Evolutionary conservation across 2,329 filamentous ascomycete species (phyloP).

Genomic region (Diaporthe sp.): DNA sequence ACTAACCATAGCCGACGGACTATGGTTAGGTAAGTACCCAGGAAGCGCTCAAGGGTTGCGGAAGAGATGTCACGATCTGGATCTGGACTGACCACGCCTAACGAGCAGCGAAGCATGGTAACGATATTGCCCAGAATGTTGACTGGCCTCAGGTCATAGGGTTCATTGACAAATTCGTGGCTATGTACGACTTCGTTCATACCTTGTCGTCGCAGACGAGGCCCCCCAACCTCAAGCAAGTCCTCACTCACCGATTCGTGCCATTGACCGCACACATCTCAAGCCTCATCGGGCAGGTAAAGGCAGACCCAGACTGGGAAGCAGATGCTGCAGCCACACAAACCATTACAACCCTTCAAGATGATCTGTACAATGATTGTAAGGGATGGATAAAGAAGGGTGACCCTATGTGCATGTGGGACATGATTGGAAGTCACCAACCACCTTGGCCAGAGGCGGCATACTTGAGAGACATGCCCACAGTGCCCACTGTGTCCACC

Average conservation of each 20-base stretch:
- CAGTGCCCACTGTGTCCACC: no score
- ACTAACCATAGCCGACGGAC: background rate
- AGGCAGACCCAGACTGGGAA: background rate
- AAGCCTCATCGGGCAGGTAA: background rate
- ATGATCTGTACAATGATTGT: background rate
- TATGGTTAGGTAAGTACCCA: conserved; percentile 18
- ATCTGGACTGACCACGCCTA: background rate
- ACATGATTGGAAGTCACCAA: background rate
- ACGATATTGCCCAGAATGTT: background rate
- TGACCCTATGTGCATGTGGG: background rate
- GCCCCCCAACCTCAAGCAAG: background rate
- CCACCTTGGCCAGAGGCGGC: background rate
- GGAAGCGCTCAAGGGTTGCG: no score
- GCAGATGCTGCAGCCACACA: background rate
- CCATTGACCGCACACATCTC: background rate
- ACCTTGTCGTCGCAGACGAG: background rate
- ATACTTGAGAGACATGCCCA: background rate
- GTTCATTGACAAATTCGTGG: conserved; percentile 9
- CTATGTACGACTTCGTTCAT: background rate
- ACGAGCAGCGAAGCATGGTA: background rate
- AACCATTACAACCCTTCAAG: background rate
- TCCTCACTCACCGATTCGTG: background rate
- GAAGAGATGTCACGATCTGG: background rate
- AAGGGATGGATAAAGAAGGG: background rate
- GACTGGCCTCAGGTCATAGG: conserved; percentile 14